A percentile compares a stretch with the other conserved stretches of the same genome.
Conservation (phyloP, 2,329 filamentous ascomycete genomes). For the Xylaria sp. region DNA sequence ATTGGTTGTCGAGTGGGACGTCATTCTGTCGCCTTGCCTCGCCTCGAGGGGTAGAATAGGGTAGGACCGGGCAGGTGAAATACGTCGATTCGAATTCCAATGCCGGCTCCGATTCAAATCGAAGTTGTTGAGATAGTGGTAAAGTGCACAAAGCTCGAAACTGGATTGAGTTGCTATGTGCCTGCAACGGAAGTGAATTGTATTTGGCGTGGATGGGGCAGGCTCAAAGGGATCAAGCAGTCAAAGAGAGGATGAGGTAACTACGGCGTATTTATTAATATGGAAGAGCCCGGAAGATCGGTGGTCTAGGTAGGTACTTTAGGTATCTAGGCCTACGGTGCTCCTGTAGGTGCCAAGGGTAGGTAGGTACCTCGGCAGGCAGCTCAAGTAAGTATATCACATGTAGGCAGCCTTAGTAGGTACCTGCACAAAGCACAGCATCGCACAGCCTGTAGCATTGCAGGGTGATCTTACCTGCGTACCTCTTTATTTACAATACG, state of each 20-base stretch:
- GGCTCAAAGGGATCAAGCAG: slow-evolving; percentile 3
- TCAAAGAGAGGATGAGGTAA: slow-evolving; percentile 9
- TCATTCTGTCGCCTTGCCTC: slow-evolving; percentile 21
- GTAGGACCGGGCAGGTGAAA: background rate
- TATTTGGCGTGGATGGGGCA: background rate
- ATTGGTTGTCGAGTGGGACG: slow-evolving; percentile 25
- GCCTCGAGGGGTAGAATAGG: background rate
- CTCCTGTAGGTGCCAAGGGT: background rate
- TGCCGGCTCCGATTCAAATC: too few relatives aligned
- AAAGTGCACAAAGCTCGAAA: background rate
- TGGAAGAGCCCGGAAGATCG: background rate
- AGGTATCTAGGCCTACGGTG: too few relatives aligned
- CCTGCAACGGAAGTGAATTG: background rate
- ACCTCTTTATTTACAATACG: background rate
- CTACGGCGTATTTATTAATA: background rate
- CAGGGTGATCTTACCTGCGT: too few relatives aligned
- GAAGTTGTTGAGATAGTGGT: background rate
- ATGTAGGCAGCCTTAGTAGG: too few relatives aligned
- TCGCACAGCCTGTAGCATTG: too few relatives aligned
- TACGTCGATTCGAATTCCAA: background rate
- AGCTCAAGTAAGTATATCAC: background rate
- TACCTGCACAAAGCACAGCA: too few relatives aligned
- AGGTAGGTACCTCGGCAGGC: background rate
- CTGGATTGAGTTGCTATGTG: background rate
- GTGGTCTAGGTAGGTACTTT: background rate